Evolutionary conservation across 306 rosid species (phyloP), one percentile per base, ranked within the genome.

Genomic region (Vigna unguiculata): DNA sequence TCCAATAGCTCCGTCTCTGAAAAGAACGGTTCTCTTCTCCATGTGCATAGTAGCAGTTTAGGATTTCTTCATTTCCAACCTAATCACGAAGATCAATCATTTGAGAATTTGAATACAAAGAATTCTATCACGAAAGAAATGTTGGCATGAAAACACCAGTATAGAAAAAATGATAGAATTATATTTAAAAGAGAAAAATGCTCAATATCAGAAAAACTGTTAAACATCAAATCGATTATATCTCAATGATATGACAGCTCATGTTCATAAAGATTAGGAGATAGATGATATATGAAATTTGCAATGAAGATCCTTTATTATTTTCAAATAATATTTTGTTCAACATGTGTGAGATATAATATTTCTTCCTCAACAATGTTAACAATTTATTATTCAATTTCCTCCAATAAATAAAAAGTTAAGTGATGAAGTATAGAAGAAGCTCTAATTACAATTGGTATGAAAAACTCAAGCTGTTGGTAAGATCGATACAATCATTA

Each of bases 1-100:
- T 89, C 99, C 99, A 96, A 81, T 87, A 96, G 88, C 97, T 87
- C 78, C 99, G 96, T 74, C 99, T 91, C 84, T 89, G 99, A 74
- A 96, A 96, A 85, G 68, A 83, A 74, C 88, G 91, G 66, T 91
- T 88, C 70, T 89, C 86, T 84, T 93, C 99, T 82, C 98, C 99
- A 79, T 96, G 99, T 65, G 97, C 99, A 76, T 96, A 96, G 74
- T 96, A 96, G 84, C 99, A 96, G 72, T 96, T 96, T 75, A 96
- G 80, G 16, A 90, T 82, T 85, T 96, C 98, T 30, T 78, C 91
- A 83, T 89, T 91, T 78, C 98, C 99, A 64, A 96, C 97, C 99
- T 96, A 80, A 74, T 61, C 83, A 82, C 21, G 79, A 71, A 84
- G 34, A 77, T 46, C 75, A 77, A 60, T 76, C 74, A 69, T 85